These are phyloP conservation scores for Rhipidocladum racemiflorum DNA, from an alignment of 176 grass and related monocot species.

Conservation along the genomic window DNA sequence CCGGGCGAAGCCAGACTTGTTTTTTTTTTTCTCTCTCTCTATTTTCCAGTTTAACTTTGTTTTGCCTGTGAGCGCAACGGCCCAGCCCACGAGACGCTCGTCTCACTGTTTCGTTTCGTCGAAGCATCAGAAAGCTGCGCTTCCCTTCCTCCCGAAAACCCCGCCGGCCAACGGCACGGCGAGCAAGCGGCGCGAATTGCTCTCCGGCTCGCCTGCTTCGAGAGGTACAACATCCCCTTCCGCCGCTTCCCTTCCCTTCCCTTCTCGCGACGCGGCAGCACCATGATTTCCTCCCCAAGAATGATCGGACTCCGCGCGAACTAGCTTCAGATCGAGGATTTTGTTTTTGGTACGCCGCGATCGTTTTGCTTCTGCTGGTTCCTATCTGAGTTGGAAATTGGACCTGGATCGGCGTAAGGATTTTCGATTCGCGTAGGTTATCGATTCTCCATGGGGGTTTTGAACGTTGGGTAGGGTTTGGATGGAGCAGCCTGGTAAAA, in stretches of 20 bases:
- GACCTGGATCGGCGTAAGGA: neutral
- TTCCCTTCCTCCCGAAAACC: neutral
- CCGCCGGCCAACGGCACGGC: neutral
- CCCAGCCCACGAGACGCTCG: neutral
- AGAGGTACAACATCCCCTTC: neutral
- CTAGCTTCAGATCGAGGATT: neutral
- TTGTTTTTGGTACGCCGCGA: too few species aligned
- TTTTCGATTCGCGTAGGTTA: neutral
- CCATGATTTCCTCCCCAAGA: neutral
- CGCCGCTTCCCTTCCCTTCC: neutral
- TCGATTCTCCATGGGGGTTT: neutral
- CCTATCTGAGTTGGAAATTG: neutral
- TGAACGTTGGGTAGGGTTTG: neutral
- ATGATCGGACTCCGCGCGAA: neutral
- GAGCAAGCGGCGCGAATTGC: neutral
- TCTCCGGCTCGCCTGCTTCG: neutral
- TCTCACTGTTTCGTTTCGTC: neutral
- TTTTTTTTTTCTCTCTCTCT: too few species aligned
- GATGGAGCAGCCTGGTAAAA: neutral
- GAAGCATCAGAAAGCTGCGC: neutral
- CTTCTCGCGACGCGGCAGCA: neutral
- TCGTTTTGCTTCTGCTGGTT: neutral
- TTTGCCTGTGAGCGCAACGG: too few species aligned
- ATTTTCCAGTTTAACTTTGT: too few species aligned
- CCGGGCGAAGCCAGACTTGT: constrained; percentile 61